phyloP scores from a whole-genome alignment of 2,329 filamentous ascomycete genomes.

The Ceratocystis huliohia region DNA sequence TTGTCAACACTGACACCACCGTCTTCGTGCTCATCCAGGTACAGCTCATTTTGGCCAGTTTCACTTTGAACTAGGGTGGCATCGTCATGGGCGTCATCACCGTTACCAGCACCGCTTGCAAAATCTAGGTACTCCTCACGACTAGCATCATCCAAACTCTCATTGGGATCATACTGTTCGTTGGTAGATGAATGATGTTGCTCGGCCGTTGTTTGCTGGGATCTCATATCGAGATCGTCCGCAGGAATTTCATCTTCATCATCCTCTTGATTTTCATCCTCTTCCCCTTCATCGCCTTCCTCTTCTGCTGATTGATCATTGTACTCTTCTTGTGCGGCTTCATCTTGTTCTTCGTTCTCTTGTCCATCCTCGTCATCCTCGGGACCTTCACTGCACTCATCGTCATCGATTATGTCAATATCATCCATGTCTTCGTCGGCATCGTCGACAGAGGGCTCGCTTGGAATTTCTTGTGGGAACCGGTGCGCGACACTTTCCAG shows the following conservation, averaged over 20 bases:
- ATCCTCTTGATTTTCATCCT: slow-evolving; percentile 20
- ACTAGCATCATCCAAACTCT: slow-evolving; percentile 22
- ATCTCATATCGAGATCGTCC: slow-evolving; percentile 19
- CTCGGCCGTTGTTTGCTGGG: slow-evolving; percentile 21
- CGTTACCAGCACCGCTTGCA: slow-evolving; percentile 21
- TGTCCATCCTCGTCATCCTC: slow-evolving; percentile 22
- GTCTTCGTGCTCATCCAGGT: slow-evolving; percentile 21
- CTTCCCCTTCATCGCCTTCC: slow-evolving; percentile 18
- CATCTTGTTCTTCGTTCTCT: slow-evolving; percentile 17
- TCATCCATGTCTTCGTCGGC: slow-evolving; percentile 22
- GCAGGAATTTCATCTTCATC: slow-evolving; percentile 20
- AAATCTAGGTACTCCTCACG: slow-evolving; percentile 20
- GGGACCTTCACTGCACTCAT: slow-evolving; percentile 23
- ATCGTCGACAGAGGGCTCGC: slow-evolving; percentile 25
- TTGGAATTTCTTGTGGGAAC: slow-evolving; percentile 27
- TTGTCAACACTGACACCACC: slow-evolving; percentile 18
- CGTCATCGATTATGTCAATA: slow-evolving; percentile 18
- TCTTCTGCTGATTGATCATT: slow-evolving; percentile 21
- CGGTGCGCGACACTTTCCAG: slow-evolving; percentile 32
- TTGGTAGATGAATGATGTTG: slow-evolving; percentile 26
- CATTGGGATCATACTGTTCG: slow-evolving; percentile 27
- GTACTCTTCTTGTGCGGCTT: slow-evolving; percentile 20
- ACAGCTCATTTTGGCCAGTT: slow-evolving; percentile 19
- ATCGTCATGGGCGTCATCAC: slow-evolving; percentile 24
- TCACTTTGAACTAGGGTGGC: slow-evolving; percentile 18